These are phyloP conservation scores for Extremus antarcticus DNA, from an alignment of 495 filamentous ascomycete species.

Conservation along the genomic window DNA sequence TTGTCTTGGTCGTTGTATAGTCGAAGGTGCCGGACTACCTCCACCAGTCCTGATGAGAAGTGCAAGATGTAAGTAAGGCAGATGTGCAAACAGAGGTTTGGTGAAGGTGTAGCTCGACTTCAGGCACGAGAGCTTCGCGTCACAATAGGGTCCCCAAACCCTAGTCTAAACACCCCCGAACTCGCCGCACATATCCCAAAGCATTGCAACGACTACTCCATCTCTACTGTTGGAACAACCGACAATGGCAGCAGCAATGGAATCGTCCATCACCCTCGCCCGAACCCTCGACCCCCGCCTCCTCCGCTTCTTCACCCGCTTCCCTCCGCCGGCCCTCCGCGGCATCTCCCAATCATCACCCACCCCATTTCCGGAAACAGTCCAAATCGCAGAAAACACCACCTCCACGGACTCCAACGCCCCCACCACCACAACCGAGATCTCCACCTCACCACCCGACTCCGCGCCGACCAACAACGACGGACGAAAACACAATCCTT, in stretches of 20 bases:
- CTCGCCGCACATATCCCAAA: no score
- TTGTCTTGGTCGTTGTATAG: no score
- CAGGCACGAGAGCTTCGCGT: constrained; percentile 11
- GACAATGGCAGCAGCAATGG: constrained; percentile 15
- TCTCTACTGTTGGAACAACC: no score
- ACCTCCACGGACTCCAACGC: constrained; percentile 35
- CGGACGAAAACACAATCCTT: constrained; percentile 54
- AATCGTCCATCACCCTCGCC: constrained; percentile 47
- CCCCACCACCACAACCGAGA: constrained; percentile 38
- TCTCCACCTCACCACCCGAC: background rate
- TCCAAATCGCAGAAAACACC: constrained; percentile 22
- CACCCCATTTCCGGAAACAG: constrained; percentile 1
- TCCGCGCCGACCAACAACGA: constrained; percentile 22
- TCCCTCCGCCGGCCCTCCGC: constrained; percentile 51
- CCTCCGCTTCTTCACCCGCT: constrained; percentile 79
- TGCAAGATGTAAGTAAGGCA: background rate
- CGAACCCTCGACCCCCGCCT: constrained; percentile 60
- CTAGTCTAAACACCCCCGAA: background rate
- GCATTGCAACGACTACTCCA: no score
- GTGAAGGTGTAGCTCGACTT: background rate
- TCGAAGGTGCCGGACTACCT: no score
- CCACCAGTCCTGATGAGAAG: background rate
- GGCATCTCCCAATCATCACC: constrained; percentile 10
- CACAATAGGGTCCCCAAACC: no score
- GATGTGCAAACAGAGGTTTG: background rate